Percentiles rank a stretch among this genome's conserved stretches.
Conservation (phyloP, 208 protist species). For the Leishmania amazonensis region DNA sequence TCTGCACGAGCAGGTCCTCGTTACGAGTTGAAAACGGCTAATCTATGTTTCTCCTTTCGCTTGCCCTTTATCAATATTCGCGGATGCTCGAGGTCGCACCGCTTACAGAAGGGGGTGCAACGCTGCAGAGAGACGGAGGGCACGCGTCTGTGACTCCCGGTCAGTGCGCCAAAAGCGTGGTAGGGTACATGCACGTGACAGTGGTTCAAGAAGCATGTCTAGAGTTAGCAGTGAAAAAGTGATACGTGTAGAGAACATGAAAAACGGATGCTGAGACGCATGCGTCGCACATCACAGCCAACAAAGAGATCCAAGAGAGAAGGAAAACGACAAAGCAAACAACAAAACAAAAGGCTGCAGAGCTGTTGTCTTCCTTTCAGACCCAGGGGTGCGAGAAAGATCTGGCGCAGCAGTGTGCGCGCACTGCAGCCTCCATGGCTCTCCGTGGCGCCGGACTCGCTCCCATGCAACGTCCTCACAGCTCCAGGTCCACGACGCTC, state of each 20-base stretch:
- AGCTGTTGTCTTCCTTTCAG: background rate
- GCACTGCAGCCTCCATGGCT: background rate
- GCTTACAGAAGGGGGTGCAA: background rate
- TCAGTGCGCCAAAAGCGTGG: background rate
- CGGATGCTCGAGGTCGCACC: background rate
- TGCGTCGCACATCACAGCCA: background rate
- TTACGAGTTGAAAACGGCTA: background rate
- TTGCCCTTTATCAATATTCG: background rate
- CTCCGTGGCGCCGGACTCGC: background rate
- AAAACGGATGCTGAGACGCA: background rate
- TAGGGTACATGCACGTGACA: background rate
- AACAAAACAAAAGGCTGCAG: conserved; percentile 1
- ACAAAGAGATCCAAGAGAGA: background rate
- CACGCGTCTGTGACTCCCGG: background rate
- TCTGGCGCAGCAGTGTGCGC: background rate
- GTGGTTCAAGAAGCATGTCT: background rate
- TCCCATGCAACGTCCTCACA: conserved; percentile 21
- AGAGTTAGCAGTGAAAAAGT: background rate
- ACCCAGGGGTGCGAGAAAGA: background rate
- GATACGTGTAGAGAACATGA: background rate
- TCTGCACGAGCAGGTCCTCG: background rate
- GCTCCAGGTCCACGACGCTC: conserved; percentile 52
- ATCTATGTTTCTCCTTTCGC: background rate
- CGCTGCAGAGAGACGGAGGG: background rate
- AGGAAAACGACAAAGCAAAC: background rate